A percentile compares a stretch with the other conserved stretches of the same genome.
Conservation (phyloP, 2,329 filamentous ascomycete genomes). For the Talaromyces marneffei region DNA sequence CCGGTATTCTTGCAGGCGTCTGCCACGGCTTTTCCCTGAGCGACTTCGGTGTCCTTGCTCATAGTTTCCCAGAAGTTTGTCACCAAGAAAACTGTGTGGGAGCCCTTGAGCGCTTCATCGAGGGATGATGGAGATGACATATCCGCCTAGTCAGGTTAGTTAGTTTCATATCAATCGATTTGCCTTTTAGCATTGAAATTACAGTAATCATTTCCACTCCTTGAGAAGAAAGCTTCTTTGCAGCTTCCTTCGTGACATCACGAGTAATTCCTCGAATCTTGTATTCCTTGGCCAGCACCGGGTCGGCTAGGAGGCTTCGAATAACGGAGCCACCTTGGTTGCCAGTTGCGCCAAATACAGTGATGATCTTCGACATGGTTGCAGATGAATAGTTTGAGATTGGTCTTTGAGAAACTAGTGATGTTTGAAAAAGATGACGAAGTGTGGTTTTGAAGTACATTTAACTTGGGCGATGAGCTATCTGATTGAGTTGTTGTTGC, state of each 20-base stretch:
- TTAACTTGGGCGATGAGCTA: neutral
- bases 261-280: slow-evolving; percentile 53
- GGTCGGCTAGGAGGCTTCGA: slow-evolving; percentile 36
- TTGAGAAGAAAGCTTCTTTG: slow-evolving; percentile 40
- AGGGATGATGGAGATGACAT: slow-evolving; percentile 27
- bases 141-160: slow-evolving; percentile 15
- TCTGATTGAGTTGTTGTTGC: neutral
- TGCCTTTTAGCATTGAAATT: neutral
- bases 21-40: slow-evolving; percentile 24
- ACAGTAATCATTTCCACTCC: slow-evolving; percentile 46
- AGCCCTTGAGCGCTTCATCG: slow-evolving; percentile 40
- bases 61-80: slow-evolving; percentile 31
- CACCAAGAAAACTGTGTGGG: slow-evolving; percentile 47
- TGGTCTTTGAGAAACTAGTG: neutral
- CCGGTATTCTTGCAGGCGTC: slow-evolving; percentile 25
- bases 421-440: neutral
- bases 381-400: too few species aligned
- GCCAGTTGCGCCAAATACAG: slow-evolving; percentile 55
- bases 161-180: neutral
- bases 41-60: slow-evolving; percentile 23
- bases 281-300: slow-evolving; percentile 45
- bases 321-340: slow-evolving; percentile 55
- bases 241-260: slow-evolving; percentile 38
- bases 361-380: slow-evolving; percentile 33
- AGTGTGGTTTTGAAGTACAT: neutral